These are phyloP conservation scores for Nitzschia inconspicua DNA, from an alignment of 108 stramenopile species.

Conservation along the genomic window DNA sequence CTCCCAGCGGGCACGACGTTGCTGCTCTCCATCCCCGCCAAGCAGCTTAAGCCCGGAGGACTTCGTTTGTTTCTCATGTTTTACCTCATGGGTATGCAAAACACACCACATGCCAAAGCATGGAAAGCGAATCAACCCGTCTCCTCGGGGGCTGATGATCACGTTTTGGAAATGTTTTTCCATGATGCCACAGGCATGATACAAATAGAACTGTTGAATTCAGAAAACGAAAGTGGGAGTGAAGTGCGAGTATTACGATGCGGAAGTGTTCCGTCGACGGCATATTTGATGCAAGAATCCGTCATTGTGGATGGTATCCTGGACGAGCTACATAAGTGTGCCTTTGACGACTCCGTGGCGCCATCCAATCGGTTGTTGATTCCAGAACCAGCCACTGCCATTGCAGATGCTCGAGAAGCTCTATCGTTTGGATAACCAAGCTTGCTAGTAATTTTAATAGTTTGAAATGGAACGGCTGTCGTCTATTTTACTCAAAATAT, in stretches of 20 bases:
- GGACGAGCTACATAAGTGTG: conserved; percentile 40
- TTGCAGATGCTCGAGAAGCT: conserved; percentile 62
- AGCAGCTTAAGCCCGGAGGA: conserved; percentile 79
- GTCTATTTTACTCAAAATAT: too few species aligned
- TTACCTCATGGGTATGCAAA: conserved; percentile 77
- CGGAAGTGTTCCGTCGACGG: conserved; percentile 63
- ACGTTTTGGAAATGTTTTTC: conserved; percentile 62
- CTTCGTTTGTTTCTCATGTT: conserved; percentile 63
- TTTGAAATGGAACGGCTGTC: too few species aligned
- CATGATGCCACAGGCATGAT: conserved; percentile 65
- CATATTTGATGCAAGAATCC: conserved; percentile 74
- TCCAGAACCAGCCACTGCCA: conserved; percentile 42
- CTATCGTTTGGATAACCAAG: conserved; percentile 69
- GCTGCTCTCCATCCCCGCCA: conserved; percentile 17
- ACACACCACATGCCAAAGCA: conserved; percentile 62
- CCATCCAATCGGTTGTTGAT: conserved; percentile 47
- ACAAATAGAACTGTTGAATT: conserved; percentile 41
- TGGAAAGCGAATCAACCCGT: conserved; percentile 60
- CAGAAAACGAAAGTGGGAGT: too few species aligned
- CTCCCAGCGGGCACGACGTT: conserved; percentile 18
- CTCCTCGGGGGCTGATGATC: conserved; percentile 31
- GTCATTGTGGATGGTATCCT: conserved; percentile 66
- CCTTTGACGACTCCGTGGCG: conserved; percentile 14
- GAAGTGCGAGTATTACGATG: conserved; percentile 57
- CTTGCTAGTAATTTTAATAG: too few species aligned